Evolutionary conservation across 2,329 filamentous ascomycete genomes (phyloP).

Genomic region (Pseudogymnoascus sp.): DNA sequence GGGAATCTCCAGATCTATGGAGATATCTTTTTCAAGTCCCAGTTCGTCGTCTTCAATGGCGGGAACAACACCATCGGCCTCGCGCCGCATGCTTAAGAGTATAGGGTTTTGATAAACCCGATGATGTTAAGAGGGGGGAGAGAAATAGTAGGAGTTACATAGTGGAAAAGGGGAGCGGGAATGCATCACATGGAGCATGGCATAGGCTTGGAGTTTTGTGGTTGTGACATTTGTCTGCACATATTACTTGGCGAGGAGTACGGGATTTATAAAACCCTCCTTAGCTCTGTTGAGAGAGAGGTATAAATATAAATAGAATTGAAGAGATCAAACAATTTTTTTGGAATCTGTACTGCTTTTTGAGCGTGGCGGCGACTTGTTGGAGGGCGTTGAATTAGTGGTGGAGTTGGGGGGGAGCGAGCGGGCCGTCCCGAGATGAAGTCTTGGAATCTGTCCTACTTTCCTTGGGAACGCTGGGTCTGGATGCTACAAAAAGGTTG

Average conservation of each 20-base stretch:
- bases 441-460: neutral
- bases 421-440: neutral
- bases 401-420: neutral
- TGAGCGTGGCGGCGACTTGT: neutral
- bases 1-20: constrained; percentile 52
- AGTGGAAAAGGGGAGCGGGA: neutral
- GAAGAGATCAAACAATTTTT: neutral
- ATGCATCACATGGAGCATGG: neutral
- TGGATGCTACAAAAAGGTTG: neutral
- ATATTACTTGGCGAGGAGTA: constrained; percentile 5
- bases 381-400: neutral
- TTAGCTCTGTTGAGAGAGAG: neutral
- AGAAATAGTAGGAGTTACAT: neutral
- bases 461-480: neutral
- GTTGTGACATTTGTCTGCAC: neutral
- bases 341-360: neutral
- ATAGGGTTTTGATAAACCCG: neutral
- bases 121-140: neutral
- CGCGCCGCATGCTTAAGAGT: constrained; percentile 28
- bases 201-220: constrained; percentile 2
- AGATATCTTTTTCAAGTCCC: constrained; percentile 53
- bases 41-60: constrained; percentile 49
- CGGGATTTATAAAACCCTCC: neutral
- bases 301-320: neutral
- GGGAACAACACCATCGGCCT: constrained; percentile 47